These are phyloP conservation scores for Xylaria sp. DNA, from an alignment of 2,329 filamentous ascomycete species.

Conservation along the genomic window DNA sequence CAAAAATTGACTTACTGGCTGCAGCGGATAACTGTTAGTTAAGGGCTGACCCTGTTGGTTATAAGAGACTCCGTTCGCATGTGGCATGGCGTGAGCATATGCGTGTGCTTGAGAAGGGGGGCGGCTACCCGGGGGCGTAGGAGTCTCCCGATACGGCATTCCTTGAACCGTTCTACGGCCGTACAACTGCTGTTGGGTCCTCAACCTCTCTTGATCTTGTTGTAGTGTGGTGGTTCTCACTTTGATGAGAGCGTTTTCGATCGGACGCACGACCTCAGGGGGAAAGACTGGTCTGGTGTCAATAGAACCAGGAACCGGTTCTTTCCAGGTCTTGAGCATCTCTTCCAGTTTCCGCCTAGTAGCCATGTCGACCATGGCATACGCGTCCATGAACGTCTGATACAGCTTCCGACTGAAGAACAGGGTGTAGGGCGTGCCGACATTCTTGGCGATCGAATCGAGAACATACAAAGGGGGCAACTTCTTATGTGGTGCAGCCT, in stretches of 20 bases:
- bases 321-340: slow-evolving; percentile 97
- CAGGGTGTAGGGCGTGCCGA: slow-evolving; percentile 93
- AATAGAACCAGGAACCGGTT: slow-evolving; percentile 87
- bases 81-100: slow-evolving; percentile 35
- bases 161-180: slow-evolving; percentile 47
- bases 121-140: slow-evolving; percentile 61
- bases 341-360: slow-evolving; percentile 91
- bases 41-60: slow-evolving; percentile 22
- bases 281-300: slow-evolving; percentile 91
- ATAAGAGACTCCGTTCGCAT: slow-evolving; percentile 31
- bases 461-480: slow-evolving; percentile 94
- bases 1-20: slow-evolving; percentile 27
- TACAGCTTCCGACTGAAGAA: slow-evolving; percentile 91
- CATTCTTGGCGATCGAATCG: slow-evolving; percentile 97
- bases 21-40: slow-evolving; percentile 28
- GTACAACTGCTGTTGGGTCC: slow-evolving; percentile 51
- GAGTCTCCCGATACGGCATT: slow-evolving; percentile 62
- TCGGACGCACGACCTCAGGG: slow-evolving; percentile 77
- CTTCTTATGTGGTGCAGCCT: slow-evolving; percentile 86
- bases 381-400: slow-evolving; percentile 93
- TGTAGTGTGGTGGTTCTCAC: slow-evolving; percentile 60
- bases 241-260: slow-evolving; percentile 91
- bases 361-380: slow-evolving; percentile 76
- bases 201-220: slow-evolving; percentile 50
- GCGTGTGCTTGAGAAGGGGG: slow-evolving; percentile 32